These are phyloP conservation scores for Ambrosia trifida DNA, from an alignment of 129 eudicot genomes.

Conservation along the genomic window DNA sequence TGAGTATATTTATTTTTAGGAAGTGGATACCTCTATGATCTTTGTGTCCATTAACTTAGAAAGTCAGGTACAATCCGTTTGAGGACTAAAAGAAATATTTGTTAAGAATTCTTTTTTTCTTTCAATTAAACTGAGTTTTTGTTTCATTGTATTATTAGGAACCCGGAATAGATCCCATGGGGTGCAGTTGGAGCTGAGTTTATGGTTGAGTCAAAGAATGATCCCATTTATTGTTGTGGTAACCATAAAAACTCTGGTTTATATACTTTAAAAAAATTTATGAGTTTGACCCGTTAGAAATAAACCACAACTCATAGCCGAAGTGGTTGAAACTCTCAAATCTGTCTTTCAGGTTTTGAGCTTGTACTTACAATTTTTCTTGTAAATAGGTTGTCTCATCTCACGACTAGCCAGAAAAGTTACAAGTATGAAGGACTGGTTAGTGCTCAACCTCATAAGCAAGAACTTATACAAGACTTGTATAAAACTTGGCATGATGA, in stretches of 20 bases:
- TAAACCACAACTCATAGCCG: background rate
- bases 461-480: slow-evolving; percentile 85
- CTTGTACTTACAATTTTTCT: background rate
- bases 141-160: no score
- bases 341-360: background rate
- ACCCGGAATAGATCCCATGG: no score
- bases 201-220: no score
- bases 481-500: slow-evolving; percentile 91
- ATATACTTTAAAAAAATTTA: background rate
- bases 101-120: no score
- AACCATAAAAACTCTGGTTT: slow-evolving; percentile 18
- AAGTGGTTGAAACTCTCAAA: background rate
- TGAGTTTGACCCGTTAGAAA: background rate
- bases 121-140: no score
- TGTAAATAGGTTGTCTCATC: slow-evolving; percentile 75
- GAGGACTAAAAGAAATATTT: no score
- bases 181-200: no score
- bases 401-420: slow-evolving; percentile 83
- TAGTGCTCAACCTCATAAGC: slow-evolving; percentile 85
- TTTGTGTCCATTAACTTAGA: no score
- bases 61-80: no score
- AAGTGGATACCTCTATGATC: no score
- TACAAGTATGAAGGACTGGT: slow-evolving; percentile 79
- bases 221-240: slow-evolving; percentile 81
- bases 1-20: slow-evolving; percentile 27